Evolutionary conservation across 1,284 basidiomycete genomes (phyloP).

Genomic region (Jaminaea rosea): DNA sequence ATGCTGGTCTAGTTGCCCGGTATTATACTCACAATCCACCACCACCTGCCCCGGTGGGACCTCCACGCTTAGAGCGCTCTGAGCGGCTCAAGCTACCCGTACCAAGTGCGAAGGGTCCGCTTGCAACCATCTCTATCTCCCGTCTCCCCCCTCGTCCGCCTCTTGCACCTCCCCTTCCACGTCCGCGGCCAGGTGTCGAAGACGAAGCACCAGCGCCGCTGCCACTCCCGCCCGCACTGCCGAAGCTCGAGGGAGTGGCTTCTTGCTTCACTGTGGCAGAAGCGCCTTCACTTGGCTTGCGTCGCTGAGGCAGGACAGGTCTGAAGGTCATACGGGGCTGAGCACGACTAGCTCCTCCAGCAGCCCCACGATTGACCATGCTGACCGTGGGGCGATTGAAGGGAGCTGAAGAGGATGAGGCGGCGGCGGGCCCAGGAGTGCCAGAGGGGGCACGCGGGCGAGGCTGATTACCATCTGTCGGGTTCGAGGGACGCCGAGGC

Average conservation of each 20-base stretch:
- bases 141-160: constrained; percentile 23
- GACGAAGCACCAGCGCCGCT: constrained; percentile 8
- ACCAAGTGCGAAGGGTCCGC: constrained; percentile 77
- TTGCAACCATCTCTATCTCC: constrained; percentile 65
- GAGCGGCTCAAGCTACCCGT: constrained; percentile 51
- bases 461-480: too few species aligned
- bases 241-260: background rate
- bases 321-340: constrained; percentile 27
- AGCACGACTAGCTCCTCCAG: background rate
- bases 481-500: too few species aligned
- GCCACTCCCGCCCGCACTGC: constrained; percentile 17
- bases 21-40: too few species aligned
- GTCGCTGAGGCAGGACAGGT: constrained; percentile 37
- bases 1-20: too few species aligned
- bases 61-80: constrained; percentile 10
- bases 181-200: constrained; percentile 9
- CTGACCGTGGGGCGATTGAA: background rate
- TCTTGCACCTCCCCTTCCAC: constrained; percentile 15
- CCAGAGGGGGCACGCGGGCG: too few species aligned
- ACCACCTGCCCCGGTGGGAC: too few species aligned
- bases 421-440: too few species aligned
- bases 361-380: background rate
- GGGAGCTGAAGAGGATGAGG: too few species aligned
- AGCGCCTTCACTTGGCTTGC: constrained; percentile 13
- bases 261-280: constrained; percentile 1